Evolutionary conservation across 768 basidiomycete genomes (phyloP), one percentile per base, ranked within the genome.

Genomic region (Rhodotorula toruloides): DNA sequence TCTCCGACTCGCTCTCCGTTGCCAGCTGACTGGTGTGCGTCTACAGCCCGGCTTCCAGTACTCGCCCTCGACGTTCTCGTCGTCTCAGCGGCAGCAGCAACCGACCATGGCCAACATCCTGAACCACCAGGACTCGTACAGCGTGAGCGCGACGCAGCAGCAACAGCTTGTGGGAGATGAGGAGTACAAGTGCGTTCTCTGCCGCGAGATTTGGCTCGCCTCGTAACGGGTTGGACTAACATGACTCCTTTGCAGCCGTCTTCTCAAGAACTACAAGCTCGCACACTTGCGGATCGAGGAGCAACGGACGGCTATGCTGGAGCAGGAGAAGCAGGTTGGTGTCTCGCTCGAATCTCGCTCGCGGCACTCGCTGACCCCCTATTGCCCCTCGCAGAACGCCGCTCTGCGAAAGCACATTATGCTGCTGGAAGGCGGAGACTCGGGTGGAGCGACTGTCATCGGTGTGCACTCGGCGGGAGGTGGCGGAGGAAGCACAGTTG

Each of bases 381-480:
- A 36, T 16, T 34, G 39, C 52, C 11, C 36, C 12, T 25, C 25
- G 68, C 88, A 90, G 76, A 86, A 91, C 50, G 90, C 88, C 2
- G 79, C 81, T 46, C 81, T 91, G 34, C 81, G 87, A 49, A 82
- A 82, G 3, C 84, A 88, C 43, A 89, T 92, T 71, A 81, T 84
- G 13, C 76, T 85, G 12, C 81, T 91, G 54, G 89, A 92, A 77
- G 90, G 89, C 19, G 81, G 83, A 21, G 76, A 81, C 40, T 61
- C 60, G 42, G 80, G 62, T 6, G 53, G 61, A 8, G 70, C 65
- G 3, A 63, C 58, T 4, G 70, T 71, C 8, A 58, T 71, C 25
- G 70, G 70, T 17, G 65, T 60, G 3, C 65, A 71, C 19, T 60
- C 65, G 46, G 61, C 65, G 0, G 65, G 70, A 13, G 70, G 70